Percentiles rank a stretch among this genome's conserved stretches.
Evolutionary conservation across 2,329 filamentous ascomycete species (phyloP).

Genomic region (Penicillium sp.): DNA sequence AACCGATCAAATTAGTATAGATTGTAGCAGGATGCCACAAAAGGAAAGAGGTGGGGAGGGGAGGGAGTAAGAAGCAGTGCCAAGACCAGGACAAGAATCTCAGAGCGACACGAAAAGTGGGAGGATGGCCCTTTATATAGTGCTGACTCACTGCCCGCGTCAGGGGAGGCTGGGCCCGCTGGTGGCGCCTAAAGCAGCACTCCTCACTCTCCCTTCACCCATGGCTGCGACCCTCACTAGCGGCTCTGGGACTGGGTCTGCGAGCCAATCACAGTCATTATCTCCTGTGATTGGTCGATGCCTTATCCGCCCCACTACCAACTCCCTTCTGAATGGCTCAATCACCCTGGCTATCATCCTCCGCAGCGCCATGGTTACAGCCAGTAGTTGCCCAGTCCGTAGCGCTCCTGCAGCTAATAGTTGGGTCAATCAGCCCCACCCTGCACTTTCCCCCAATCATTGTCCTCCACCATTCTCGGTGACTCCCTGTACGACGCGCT

Average conservation of each 20-base stretch:
- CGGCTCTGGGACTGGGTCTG: conserved; percentile 2
- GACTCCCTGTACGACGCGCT: conserved; percentile 31
- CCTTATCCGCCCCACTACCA: not conserved
- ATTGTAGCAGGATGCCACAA: conserved; percentile 2
- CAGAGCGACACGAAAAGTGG: conserved; percentile 31
- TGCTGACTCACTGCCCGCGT: conserved; percentile 34
- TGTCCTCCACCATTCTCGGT: conserved; percentile 20
- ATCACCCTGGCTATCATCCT: conserved; percentile 29
- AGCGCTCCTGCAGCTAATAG: conserved; percentile 31
- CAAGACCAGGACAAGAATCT: conserved; percentile 42
- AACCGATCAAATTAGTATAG: conserved; percentile 1
- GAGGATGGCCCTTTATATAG: conserved; percentile 44
- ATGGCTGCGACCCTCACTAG: conserved; percentile 23
- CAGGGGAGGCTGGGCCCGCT: conserved; percentile 39
- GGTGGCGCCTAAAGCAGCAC: conserved; percentile 41
- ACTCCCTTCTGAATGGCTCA: conserved; percentile 16
- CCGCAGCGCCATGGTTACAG: conserved; percentile 29
- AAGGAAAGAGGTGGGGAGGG: conserved; percentile 23
- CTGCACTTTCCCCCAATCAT: conserved; percentile 29
- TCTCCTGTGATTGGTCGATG: not conserved
- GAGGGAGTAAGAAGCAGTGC: conserved; percentile 38
- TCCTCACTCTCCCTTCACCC: conserved; percentile 26
- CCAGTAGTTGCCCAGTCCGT: conserved; percentile 30
- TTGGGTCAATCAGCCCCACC: conserved; percentile 16
- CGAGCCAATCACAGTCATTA: not conserved